Evolutionary conservation across 495 filamentous ascomycete species (phyloP), one percentile per base, ranked within the genome.

Genomic region (Aspergillus egyptiacus): DNA sequence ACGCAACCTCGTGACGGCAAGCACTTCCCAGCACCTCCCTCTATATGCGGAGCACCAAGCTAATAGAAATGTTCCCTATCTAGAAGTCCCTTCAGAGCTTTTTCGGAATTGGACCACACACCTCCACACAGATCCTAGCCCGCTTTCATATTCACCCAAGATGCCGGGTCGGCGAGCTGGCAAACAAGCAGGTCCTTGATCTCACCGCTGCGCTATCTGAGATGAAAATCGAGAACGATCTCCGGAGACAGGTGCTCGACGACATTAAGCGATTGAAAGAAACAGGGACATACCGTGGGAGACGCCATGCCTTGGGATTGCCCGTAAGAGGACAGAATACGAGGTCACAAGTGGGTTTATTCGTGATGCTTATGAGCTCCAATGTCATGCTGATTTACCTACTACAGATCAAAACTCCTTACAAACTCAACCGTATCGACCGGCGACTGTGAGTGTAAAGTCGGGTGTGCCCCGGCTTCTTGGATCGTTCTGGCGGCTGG

Each of bases 181-280:
- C 74, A 42, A 78, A 79, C 50, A 81, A 86, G 61, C 86, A 85
- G 50, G 70, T 94, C 50, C 79, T 84, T 15, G 83, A 86, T 38
- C 74, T 98, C 46, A 87, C 80, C n/a, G 81, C 82, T 33, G 86
- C 90, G 58, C 74, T 98, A 31, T 87, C 91, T 6, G 83, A 81
- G 9, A 90, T 98, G 90, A 94, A 84, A 33, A 89, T 95, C 51
- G 94, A 97, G 65, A 95, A 87, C 58, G 91, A 98, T 55, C 73
- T 95, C 50, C 72, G 81, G 61, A 75, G 83, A 63, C 73, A 87
- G 43, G 56, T 95, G 32, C 68, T 80, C 55, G 89, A 95, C 24
- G 87, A 97, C 60, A 95, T 98, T 56, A 77, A 76, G 59, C 77
- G 93, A 27, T 60, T 98, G 64, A 83, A 85, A 62, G 91, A 96